A percentile compares a stretch with the other conserved stretches of the same genome.
phyloP scores from a whole-genome alignment of 441 rosid species.

The Flueggea neowawraea region DNA sequence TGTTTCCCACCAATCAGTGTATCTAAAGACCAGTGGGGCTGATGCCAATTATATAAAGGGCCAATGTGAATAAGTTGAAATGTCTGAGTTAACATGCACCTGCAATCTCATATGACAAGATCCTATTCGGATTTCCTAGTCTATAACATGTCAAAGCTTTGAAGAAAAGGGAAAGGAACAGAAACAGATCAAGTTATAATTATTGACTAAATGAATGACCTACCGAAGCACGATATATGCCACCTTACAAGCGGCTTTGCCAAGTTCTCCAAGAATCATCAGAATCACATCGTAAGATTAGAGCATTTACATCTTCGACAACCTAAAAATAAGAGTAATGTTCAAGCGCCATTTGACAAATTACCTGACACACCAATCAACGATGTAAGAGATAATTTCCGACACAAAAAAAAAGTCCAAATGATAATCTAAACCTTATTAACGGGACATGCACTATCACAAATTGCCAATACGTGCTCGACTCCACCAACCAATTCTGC shows the following conservation, averaged over 20 bases:
- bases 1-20: too few relatives aligned
- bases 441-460: conserved; percentile 53
- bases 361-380: too few relatives aligned
- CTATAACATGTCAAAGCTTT: background rate
- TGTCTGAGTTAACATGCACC: too few relatives aligned
- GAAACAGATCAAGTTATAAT: background rate
- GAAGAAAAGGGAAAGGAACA: background rate
- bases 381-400: background rate
- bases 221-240: conserved; percentile 94
- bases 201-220: conserved; percentile 16
- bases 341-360: background rate
- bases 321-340: conserved; percentile 41
- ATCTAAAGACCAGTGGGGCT: too few relatives aligned
- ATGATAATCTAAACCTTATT: conserved; percentile 46
- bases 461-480: conserved; percentile 78
- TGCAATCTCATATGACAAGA: too few relatives aligned
- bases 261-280: conserved; percentile 76
- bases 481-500: conserved; percentile 66
- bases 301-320: conserved; percentile 81
- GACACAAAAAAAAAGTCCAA: conserved; percentile 12
- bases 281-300: conserved; percentile 69
- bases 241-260: conserved; percentile 92
- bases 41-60: too few relatives aligned
- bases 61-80: too few relatives aligned
- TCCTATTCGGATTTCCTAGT: too few relatives aligned